Evolutionary conservation across 768 basidiomycete species (phyloP).

Genomic region (Tubosaeta sp.): DNA sequence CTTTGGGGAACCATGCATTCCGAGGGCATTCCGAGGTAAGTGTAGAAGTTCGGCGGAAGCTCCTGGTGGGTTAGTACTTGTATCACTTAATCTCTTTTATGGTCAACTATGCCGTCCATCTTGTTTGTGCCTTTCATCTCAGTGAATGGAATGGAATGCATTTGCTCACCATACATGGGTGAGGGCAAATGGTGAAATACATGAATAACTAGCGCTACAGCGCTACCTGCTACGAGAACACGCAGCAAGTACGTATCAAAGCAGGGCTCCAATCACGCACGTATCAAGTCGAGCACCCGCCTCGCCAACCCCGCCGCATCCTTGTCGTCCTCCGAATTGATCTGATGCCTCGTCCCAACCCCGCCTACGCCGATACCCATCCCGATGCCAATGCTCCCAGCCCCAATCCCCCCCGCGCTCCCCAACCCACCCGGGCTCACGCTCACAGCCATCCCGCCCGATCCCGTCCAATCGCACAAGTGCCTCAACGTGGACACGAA

Average conservation of each 20-base stretch:
- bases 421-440: slow-evolving; percentile 29
- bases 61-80: not conserved
- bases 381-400: not conserved
- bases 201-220: not conserved
- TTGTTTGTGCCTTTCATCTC: no score
- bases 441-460: slow-evolving; percentile 18
- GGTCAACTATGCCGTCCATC: no score
- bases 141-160: no score
- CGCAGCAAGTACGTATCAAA: slow-evolving; percentile 6
- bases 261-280: slow-evolving; percentile 20
- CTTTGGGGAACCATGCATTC: not conserved
- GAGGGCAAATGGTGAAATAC: no score
- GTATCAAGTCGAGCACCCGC: slow-evolving; percentile 46
- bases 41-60: no score
- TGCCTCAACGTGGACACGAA: slow-evolving; percentile 41
- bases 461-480: slow-evolving; percentile 38
- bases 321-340: slow-evolving; percentile 53
- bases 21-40: no score
- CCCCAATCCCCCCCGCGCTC: slow-evolving; percentile 4
- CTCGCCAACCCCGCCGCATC: slow-evolving; percentile 56
- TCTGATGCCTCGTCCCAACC: slow-evolving; percentile 23
- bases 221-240: not conserved
- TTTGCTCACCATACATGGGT: no score
- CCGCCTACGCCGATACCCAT: slow-evolving; percentile 1
- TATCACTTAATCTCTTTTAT: not conserved